Evolutionary conservation across 2,329 filamentous ascomycete genomes (phyloP).

Genomic region (Diaporthe aspalathi): DNA sequence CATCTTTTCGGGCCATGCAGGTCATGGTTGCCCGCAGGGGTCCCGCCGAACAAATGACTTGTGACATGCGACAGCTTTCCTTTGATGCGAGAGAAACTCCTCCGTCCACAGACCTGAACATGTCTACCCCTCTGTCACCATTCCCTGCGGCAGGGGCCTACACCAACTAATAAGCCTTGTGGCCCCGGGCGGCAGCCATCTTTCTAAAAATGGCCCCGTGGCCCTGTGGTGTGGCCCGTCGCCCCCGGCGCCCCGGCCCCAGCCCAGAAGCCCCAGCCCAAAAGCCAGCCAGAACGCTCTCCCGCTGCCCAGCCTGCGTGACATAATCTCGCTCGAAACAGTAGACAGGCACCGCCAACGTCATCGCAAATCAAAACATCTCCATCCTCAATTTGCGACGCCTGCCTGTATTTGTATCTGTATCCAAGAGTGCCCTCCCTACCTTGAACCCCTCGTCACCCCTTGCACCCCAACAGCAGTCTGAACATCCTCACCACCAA

Average conservation of each 20-base stretch:
- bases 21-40: conserved; percentile 16
- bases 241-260: no score
- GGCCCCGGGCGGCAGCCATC: no score
- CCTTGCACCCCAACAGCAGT: conserved; percentile 3
- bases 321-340: conserved; percentile 35
- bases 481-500: background rate
- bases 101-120: no score
- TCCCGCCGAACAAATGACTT: conserved; percentile 19
- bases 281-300: conserved; percentile 3
- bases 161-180: no score
- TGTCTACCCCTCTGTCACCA: no score
- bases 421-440: background rate
- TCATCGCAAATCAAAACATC: conserved; percentile 36
- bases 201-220: conserved; percentile 32
- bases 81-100: conserved; percentile 28
- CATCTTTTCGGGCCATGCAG: conserved; percentile 3
- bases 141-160: no score
- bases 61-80: conserved; percentile 20
- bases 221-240: no score
- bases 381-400: conserved; percentile 35
- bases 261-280: background rate
- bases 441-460: background rate
- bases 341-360: conserved; percentile 30
- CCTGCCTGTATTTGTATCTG: background rate
- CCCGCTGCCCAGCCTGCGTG: background rate